A percentile compares a stretch with the other conserved stretches of the same genome.
Evolutionary conservation across 2,329 filamentous ascomycete species (phyloP).

Genomic region (Alternaria conjuncta): DNA sequence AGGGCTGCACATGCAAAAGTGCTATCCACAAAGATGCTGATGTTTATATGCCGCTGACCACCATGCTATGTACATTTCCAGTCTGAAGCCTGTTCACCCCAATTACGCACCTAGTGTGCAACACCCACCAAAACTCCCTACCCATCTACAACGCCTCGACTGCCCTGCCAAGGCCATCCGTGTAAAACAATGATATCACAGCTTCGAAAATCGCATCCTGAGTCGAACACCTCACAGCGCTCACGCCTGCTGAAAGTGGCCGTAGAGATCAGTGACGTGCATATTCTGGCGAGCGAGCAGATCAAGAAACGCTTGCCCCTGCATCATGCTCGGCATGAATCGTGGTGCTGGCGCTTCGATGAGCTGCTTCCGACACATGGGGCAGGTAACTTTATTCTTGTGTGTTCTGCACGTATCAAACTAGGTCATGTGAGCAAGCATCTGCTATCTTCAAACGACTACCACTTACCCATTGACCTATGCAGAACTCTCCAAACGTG

Average conservation of each 20-base stretch:
- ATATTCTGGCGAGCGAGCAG: slow-evolving; percentile 26
- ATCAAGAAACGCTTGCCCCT: slow-evolving; percentile 24
- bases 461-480: slow-evolving; percentile 39
- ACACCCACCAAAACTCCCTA: neutral
- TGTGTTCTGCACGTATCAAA: slow-evolving; percentile 42
- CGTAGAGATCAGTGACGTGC: slow-evolving; percentile 23
- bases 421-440: slow-evolving; percentile 3
- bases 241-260: slow-evolving; percentile 23
- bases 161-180: slow-evolving; percentile 10
- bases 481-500: slow-evolving; percentile 45
- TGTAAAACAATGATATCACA: slow-evolving; percentile 25
- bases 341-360: slow-evolving; percentile 30
- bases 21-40: slow-evolving; percentile 1
- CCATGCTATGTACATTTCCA: slow-evolving; percentile 7
- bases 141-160: slow-evolving; percentile 16
- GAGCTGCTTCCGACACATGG: slow-evolving; percentile 46
- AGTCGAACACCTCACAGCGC: neutral
- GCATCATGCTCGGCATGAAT: slow-evolving; percentile 14
- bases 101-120: slow-evolving; percentile 1
- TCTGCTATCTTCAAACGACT: neutral
- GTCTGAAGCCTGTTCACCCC: neutral
- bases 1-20: slow-evolving; percentile 2
- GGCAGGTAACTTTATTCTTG: slow-evolving; percentile 48
- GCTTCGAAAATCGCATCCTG: neutral
- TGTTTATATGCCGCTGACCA: neutral